These are phyloP conservation scores for Penicillium polonicum DNA, from an alignment of 2,329 filamentous ascomycete genomes.

Conservation along the genomic window DNA sequence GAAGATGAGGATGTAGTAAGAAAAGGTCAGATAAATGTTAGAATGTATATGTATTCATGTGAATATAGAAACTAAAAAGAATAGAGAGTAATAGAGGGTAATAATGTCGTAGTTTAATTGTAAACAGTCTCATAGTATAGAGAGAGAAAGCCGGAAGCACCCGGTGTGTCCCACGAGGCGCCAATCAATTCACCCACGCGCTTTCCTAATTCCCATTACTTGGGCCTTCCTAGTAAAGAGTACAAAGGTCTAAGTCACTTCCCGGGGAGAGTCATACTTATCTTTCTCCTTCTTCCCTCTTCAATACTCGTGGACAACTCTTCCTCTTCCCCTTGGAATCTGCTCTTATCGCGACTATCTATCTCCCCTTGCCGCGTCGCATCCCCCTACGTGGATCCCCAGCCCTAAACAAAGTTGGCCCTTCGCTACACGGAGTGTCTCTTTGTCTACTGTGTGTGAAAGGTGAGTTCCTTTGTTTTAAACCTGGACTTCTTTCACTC, in stretches of 20 bases:
- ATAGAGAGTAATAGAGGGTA: background rate
- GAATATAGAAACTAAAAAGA: background rate
- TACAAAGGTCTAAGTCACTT: constrained; percentile 7
- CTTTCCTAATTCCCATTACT: constrained; percentile 22
- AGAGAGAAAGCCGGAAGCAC: constrained; percentile 17
- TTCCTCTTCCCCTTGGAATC: background rate
- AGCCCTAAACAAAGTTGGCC: constrained; percentile 15
- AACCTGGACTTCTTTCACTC: background rate
- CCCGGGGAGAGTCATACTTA: background rate
- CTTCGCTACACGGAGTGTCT: constrained; percentile 9
- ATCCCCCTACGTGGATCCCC: constrained; percentile 17
- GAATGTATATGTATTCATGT: background rate
- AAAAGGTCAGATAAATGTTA: background rate
- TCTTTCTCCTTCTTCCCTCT: background rate
- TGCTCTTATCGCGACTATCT: constrained; percentile 14
- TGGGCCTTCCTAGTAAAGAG: constrained; percentile 8
- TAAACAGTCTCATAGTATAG: background rate
- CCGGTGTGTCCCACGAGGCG: constrained; percentile 23
- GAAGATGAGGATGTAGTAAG: too few species aligned
- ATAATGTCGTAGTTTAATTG: constrained; percentile 1
- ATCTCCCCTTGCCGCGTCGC: constrained; percentile 24
- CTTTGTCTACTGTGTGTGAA: constrained; percentile 21
- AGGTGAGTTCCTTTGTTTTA: constrained; percentile 18
- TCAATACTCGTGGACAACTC: background rate
- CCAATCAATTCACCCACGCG: constrained; percentile 27